Evolutionary conservation across 2,329 filamentous ascomycete genomes (phyloP).

Genomic region (Fusarium mexicanum): DNA sequence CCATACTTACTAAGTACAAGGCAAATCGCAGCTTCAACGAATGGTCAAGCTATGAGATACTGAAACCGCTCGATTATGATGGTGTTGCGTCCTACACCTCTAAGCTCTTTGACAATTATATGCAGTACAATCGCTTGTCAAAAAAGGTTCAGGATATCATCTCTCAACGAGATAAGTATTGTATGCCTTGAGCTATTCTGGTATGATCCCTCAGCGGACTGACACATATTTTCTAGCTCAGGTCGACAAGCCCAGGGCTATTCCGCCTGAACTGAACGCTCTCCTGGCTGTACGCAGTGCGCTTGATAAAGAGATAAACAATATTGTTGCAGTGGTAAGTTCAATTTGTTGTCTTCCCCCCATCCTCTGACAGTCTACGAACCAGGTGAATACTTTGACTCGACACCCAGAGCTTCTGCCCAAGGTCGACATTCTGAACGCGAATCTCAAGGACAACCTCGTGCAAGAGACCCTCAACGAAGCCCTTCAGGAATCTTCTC

Average conservation of each 20-base stretch:
- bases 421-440: background rate
- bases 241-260: background rate
- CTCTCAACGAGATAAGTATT: background rate
- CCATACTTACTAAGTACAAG: slow-evolving; percentile 20
- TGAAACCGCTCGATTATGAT: background rate
- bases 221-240: background rate
- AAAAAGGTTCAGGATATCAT: background rate
- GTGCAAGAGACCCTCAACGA: background rate
- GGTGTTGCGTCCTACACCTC: background rate
- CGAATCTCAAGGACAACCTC: background rate
- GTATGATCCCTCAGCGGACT: background rate
- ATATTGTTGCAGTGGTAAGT: background rate
- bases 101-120: slow-evolving; percentile 15
- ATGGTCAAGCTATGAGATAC: background rate
- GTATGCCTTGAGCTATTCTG: background rate
- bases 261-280: background rate
- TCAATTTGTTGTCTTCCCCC: accelerated
- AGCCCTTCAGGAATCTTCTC: background rate
- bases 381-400: background rate
- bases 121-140: slow-evolving; percentile 14
- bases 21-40: background rate
- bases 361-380: accelerated
- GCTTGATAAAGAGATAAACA: background rate
- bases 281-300: background rate
- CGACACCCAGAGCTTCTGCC: background rate